Percentiles rank a stretch among this genome's conserved stretches.
Conservation (phyloP, 345 rosid species). For the Moricandia arvensis region DNA sequence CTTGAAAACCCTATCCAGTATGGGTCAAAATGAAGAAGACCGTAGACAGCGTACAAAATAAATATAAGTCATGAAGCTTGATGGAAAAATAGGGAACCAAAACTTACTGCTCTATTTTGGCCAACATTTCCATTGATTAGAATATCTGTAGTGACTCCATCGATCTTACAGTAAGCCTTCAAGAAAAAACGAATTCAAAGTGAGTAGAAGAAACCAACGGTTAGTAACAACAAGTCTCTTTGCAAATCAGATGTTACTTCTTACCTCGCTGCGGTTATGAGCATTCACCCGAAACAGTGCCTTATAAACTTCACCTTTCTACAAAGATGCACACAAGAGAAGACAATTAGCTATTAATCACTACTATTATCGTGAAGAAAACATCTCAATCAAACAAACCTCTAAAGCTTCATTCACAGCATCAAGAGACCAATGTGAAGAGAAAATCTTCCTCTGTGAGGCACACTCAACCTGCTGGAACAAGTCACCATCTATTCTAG, state of each 20-base stretch:
- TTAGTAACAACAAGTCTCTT: background rate
- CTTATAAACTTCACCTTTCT: slow-evolving; percentile 78
- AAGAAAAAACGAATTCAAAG: background rate
- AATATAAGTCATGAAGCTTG: background rate
- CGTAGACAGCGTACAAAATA: background rate
- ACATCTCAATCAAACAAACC: slow-evolving; percentile 48
- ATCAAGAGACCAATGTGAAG: slow-evolving; percentile 60
- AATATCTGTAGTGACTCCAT: slow-evolving; percentile 77
- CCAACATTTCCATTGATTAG: slow-evolving; percentile 63
- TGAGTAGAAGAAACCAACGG: slow-evolving; percentile 7
- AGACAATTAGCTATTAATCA: background rate
- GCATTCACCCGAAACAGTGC: slow-evolving; percentile 78
- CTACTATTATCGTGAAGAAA: background rate
- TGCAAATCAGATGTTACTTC: slow-evolving; percentile 24
- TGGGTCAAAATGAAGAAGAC: background rate
- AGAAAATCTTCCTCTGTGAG: slow-evolving; percentile 42
- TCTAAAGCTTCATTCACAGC: slow-evolving; percentile 56
- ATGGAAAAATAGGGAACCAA: background rate
- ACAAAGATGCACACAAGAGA: slow-evolving; percentile 33
- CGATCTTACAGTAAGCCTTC: slow-evolving; percentile 94
- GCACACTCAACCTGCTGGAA: slow-evolving; percentile 34
- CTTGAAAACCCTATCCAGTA: slow-evolving; percentile 4
- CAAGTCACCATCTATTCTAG: slow-evolving; percentile 32
- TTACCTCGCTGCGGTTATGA: slow-evolving; percentile 77
- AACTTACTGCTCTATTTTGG: slow-evolving; percentile 95